phyloP scores from a whole-genome alignment of 2,329 filamentous ascomycete species.

The Xylaria sp. region DNA sequence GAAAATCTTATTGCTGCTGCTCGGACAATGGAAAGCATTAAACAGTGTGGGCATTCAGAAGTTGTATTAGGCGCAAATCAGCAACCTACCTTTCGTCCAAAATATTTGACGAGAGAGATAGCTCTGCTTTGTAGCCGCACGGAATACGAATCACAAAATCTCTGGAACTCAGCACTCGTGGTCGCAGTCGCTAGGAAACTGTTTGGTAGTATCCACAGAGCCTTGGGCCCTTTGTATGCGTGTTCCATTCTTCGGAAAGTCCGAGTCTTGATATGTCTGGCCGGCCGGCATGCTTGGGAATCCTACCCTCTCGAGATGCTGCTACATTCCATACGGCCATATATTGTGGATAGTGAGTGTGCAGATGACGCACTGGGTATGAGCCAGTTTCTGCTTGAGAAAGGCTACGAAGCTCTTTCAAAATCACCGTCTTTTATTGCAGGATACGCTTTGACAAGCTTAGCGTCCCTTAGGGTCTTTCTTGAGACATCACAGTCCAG shows the following conservation, averaged over 20 bases:
- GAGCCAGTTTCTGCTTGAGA: constrained; percentile 81
- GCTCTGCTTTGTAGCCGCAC: constrained; percentile 80
- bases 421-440: constrained; percentile 79
- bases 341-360: constrained; percentile 85
- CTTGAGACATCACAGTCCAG: constrained; percentile 78
- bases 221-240: constrained; percentile 86
- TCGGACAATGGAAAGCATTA: constrained; percentile 75
- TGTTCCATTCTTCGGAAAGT: constrained; percentile 89
- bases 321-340: constrained; percentile 80
- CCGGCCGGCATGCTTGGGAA: constrained; percentile 75
- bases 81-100: constrained; percentile 86
- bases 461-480: constrained; percentile 82
- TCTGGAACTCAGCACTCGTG: constrained; percentile 83
- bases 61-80: constrained; percentile 78
- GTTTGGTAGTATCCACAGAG: constrained; percentile 82
- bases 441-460: constrained; percentile 80
- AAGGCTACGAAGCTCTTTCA: constrained; percentile 72
- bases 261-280: constrained; percentile 81
- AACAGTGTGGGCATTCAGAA: constrained; percentile 72
- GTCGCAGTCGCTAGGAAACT: constrained; percentile 80
- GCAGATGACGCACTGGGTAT: constrained; percentile 91
- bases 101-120: constrained; percentile 79
- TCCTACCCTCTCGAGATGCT: constrained; percentile 93
- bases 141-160: constrained; percentile 68
- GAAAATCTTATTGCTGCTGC: constrained; percentile 69